Percentiles rank a stretch among this genome's conserved stretches.
These are phyloP conservation scores for Umbelopsis sp. DNA, from an alignment of 192 early-diverging fungal genomes.

Conservation along the genomic window DNA sequence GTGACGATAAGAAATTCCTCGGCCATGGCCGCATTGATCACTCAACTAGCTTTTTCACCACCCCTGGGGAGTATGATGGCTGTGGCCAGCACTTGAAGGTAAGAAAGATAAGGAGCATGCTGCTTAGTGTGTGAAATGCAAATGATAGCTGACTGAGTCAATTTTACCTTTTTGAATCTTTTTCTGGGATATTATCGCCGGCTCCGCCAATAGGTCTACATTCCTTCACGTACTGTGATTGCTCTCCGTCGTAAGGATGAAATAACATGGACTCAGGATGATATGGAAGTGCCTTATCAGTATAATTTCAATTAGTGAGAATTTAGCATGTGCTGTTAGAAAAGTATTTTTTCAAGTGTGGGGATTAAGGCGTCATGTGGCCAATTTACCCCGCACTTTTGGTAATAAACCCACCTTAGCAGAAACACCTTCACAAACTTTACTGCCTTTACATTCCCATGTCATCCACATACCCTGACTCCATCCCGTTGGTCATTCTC, in stretches of 20 bases:
- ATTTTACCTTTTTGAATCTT: not conserved
- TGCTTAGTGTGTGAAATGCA: slow-evolving; percentile 16
- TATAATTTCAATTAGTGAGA: not conserved
- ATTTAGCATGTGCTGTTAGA: not conserved
- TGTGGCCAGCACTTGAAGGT: slow-evolving; percentile 78
- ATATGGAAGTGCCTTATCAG: slow-evolving; percentile 18
- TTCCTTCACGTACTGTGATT: slow-evolving; percentile 68
- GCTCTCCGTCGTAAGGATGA: slow-evolving; percentile 47
- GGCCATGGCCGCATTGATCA: slow-evolving; percentile 81
- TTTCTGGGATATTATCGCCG: not conserved
- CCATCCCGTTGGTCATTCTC: slow-evolving; percentile 51
- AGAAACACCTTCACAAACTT: slow-evolving; percentile 3
- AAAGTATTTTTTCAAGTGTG: not conserved
- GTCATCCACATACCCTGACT: slow-evolving; percentile 45
- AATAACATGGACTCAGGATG: slow-evolving; percentile 15
- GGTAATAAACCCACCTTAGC: slow-evolving; percentile 2
- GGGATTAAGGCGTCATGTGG: slow-evolving; percentile 16
- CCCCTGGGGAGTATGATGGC: slow-evolving; percentile 69
- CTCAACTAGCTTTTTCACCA: slow-evolving; percentile 63
- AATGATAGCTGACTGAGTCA: not conserved
- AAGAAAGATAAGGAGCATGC: not conserved
- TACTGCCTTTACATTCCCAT: slow-evolving; percentile 17
- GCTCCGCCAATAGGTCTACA: slow-evolving; percentile 66
- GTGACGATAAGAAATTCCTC: slow-evolving; percentile 76
- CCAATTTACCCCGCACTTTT: slow-evolving; percentile 15